A percentile compares a stretch with the other conserved stretches of the same genome.
These are phyloP conservation scores for Saturnispora diversa DNA, from an alignment of 805 yeast species.

Conservation along the genomic window DNA sequence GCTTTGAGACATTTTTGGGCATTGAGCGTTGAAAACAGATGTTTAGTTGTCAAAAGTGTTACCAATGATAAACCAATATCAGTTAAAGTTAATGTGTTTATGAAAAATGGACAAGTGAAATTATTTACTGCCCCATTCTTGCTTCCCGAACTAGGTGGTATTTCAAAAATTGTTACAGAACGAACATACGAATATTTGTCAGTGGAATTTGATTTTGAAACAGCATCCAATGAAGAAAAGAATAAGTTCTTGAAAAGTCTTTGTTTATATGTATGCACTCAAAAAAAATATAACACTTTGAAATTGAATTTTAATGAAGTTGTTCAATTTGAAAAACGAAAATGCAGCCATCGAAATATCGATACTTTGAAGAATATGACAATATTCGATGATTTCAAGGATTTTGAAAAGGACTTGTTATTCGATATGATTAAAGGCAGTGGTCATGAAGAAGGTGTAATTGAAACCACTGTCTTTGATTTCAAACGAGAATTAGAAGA, in stretches of 20 bases:
- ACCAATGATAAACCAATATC: conserved; percentile 49
- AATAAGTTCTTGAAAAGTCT: conserved; percentile 36
- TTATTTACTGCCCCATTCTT: conserved; percentile 53
- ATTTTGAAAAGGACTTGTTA: conserved; percentile 18
- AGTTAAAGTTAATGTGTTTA: conserved; percentile 30
- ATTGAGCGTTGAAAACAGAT: conserved; percentile 69
- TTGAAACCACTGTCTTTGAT: conserved; percentile 43
- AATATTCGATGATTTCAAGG: conserved; percentile 19
- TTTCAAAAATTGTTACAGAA: conserved; percentile 39
- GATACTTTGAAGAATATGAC: conserved; percentile 16
- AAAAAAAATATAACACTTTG: conserved; percentile 32
- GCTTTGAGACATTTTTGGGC: conserved; percentile 91
- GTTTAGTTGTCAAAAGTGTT: conserved; percentile 70
- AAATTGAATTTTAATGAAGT: conserved; percentile 18
- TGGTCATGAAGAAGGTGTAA: conserved; percentile 14
- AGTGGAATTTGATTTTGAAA: conserved; percentile 29
- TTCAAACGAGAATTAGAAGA: conserved; percentile 43
- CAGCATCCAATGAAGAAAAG: conserved; percentile 31
- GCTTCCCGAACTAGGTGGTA: conserved; percentile 49
- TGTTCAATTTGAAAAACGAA: conserved; percentile 7
- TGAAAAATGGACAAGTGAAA: conserved; percentile 32
- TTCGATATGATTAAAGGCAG: conserved; percentile 8
- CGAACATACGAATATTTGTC: conserved; percentile 41
- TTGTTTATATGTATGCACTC: conserved; percentile 46
- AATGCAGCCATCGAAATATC: conserved; percentile 2